Base-by-base conservation (phyloP, 129 eudicot genomes). In the Lonicera japonica region DNA sequence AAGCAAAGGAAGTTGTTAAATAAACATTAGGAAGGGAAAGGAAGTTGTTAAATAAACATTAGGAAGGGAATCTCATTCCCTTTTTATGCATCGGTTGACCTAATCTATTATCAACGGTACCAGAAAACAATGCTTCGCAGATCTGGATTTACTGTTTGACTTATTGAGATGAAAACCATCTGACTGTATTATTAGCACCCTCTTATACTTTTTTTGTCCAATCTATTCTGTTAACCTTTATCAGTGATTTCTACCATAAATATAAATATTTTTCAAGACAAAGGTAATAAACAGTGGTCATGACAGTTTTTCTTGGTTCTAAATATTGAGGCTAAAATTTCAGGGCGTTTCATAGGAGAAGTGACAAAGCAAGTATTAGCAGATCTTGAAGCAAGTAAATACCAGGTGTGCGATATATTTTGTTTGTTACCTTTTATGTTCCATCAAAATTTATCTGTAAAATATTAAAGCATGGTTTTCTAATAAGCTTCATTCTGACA, bases 381-480 rank as follows among this genome's bases (percentile, higher is more conserved):
- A 50, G 92, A 84, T 72, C 82, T 81, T 58, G 92, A 84, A 77
- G 80, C 87, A 61, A 84, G 87, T 71, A 84, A 81, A 78, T 84
- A 84, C 71, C 92, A 84, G 85, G 85, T 75, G 18, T 12, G 60
- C 10, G 39, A 15, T 34, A 8, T 25, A 18, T 16, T 52, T 36
- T 45, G 36, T 41, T 58, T 17, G 51, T 43, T 14, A 10, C 50
- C 50, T 43, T 43, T 43, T 43, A 10, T 43, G 13, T 8, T 43
- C 1, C 13, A 10, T 43, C 8, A 43, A 3, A 8, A 43, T 43
- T 10, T 43, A 4, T 14, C 50, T 43, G 8, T 43, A 2, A 2
- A 8, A 10, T 43, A 43, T 43, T 29, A 29, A 29, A 29, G 36
- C 36, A 1, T 29, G 36, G 36, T 29, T 29, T 29, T 2, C 4